Evolutionary conservation across 768 basidiomycete species (phyloP).

Genomic region (Kwoniella bestiolae): DNA sequence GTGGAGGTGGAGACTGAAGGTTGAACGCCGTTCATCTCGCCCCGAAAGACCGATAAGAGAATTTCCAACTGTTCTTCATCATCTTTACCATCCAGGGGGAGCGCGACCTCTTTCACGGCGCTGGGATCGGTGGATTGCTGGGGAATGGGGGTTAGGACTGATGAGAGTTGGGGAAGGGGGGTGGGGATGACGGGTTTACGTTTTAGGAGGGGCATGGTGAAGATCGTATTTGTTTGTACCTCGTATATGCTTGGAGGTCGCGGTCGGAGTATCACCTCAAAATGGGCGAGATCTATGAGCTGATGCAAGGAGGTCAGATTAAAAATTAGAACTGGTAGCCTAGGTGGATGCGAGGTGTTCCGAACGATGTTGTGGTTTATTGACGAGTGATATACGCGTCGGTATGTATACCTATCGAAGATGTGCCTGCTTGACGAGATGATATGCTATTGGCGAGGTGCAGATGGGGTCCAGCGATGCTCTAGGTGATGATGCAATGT

Average conservation of each 20-base stretch:
- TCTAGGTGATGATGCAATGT: slow-evolving; percentile 3
- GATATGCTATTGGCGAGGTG: background rate
- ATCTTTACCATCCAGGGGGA: slow-evolving; percentile 52
- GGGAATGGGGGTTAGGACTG: slow-evolving; percentile 31
- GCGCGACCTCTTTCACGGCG: background rate
- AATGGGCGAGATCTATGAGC: background rate
- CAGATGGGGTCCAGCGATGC: too few species aligned
- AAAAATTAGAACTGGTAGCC: background rate
- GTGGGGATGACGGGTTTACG: slow-evolving; percentile 47
- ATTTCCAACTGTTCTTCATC: slow-evolving; percentile 53
- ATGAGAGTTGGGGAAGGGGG: slow-evolving; percentile 45
- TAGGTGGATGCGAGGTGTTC: background rate
- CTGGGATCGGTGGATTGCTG: slow-evolving; percentile 12
- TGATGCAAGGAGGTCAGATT: background rate
- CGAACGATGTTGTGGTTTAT: background rate
- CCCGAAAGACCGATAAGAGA: slow-evolving; percentile 45
- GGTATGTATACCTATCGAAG: background rate
- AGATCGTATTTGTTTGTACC: background rate
- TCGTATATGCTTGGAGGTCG: background rate
- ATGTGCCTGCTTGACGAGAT: background rate
- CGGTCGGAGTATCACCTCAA: too few species aligned
- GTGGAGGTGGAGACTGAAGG: background rate
- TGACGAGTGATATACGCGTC: background rate
- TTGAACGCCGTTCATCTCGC: slow-evolving; percentile 34
- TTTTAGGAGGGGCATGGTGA: slow-evolving; percentile 47